Evolutionary conservation across 2,329 filamentous ascomycete genomes (phyloP), one percentile per base, ranked within the genome.

Genomic region (Colletotrichum magnum): DNA sequence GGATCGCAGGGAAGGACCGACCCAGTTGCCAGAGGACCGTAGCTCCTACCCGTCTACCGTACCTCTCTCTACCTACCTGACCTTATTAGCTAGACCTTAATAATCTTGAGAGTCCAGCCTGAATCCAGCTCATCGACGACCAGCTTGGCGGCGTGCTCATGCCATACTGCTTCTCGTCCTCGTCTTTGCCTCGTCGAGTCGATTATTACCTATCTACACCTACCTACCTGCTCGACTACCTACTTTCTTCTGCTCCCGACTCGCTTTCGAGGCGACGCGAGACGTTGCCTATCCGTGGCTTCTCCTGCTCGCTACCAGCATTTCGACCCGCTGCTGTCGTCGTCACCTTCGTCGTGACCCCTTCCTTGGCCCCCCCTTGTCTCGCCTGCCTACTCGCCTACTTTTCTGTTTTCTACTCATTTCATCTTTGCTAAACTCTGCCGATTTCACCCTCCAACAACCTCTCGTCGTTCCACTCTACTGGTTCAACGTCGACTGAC

Each of bases 71-170:
- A 32, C 26, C 28, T 32, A 32, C 32, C 10, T 36, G 7, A 7
- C 32, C 7, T 36, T 10, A 10, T 36, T 36, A 12, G 32, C 9
- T 56, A 54, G n/a, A 61, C 65, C 60, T 68, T 68, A 68, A 64
- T 62, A 62, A 62, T 60, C 58, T 47, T 60, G n/a, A 60, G 45
- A 60, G 45, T n/a, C 45, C 47, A 52, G 48, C 58, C 58, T 47
- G 50, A 47, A 32, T 28, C 28, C 32, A 36, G 32, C 47, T 59
- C 41, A 32, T 26, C 57, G n/a, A 41, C n/a, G 43, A 18, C 26
- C 26, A 60, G 47, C 58, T 60, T 51, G 28, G 58, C 58, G 36
- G 6, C 41, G 45, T 47, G 32, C 50, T 52, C 21, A 24, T 24
- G 1, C 58, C 6, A 21, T 10, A 36, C 32, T 60, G 58, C 43